Evolutionary conservation across 495 filamentous ascomycete species (phyloP).

Genomic region (Usnea hakonensis): DNA sequence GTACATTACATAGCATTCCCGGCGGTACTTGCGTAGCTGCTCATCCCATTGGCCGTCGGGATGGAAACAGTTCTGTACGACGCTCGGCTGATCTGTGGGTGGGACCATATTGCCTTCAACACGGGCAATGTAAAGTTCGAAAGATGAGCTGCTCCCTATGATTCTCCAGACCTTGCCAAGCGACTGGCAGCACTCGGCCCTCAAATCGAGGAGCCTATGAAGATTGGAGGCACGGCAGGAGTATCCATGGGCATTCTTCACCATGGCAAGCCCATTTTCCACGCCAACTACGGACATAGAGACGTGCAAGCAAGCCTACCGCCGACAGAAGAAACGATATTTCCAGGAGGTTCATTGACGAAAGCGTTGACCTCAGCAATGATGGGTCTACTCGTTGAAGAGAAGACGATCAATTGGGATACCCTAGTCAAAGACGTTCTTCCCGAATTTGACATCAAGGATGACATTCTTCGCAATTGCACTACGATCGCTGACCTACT

Average conservation of each 20-base stretch:
- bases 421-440: conserved; percentile 16
- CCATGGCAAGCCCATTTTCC: conserved; percentile 9
- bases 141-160: too few relatives aligned
- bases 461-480: conserved; percentile 1
- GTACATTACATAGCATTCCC: too few relatives aligned
- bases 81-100: too few relatives aligned
- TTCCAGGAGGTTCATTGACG: conserved; percentile 14
- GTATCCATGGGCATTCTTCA: conserved; percentile 12
- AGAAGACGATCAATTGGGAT: conserved; percentile 14
- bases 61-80: too few relatives aligned
- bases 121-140: too few relatives aligned
- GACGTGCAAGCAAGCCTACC: conserved; percentile 10
- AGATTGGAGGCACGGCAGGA: conserved; percentile 10
- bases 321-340: conserved; percentile 15
- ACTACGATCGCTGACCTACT: conserved; percentile 18
- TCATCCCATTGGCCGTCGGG: too few relatives aligned
- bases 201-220: conserved; percentile 13
- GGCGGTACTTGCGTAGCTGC: too few relatives aligned
- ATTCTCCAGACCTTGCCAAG: background rate
- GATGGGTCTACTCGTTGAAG: conserved; percentile 15
- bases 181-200: conserved; percentile 6
- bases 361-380: conserved; percentile 16
- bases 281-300: conserved; percentile 16
- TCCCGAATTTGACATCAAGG: conserved; percentile 3
- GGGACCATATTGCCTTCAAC: too few relatives aligned